Evolutionary conservation across 345 rosid species (phyloP), one percentile per base, ranked within the genome.

Genomic region (Eucalyptus dawsonii): DNA sequence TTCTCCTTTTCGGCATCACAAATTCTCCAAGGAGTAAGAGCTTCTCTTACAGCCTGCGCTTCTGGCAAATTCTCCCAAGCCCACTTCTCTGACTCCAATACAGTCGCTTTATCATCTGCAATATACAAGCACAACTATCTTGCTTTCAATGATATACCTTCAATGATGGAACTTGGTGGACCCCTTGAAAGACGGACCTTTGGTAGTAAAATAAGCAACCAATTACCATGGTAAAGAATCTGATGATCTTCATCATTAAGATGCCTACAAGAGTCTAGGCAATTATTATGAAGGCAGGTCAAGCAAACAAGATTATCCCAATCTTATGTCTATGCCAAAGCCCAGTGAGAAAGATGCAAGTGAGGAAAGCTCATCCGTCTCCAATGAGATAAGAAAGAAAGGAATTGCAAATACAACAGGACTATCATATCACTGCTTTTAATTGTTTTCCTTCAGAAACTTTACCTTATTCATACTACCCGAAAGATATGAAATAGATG

Each of bases 21-120:
- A 90, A 95, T 94, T 91, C 96, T 96, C 97, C 97, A 96, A 50
- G 99, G 99, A 94, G 96, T 94, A 72, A 96, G 95, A 90, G 97
- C 97, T 47, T 96, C 97, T 92, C 94, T 93, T 40, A 93, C 72
- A 44, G 97, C 99, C 92, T 93, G 94, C 80, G 94, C 99, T 92
- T 96, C 95, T 34, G 93, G 95, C 21, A 97, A 95, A 92, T 89
- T 91, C 88, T 96, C 98, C 94, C 93, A 96, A 34, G 98, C 96
- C 72, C 95, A 93, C 92, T 94, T 97, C 95, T 96, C 97, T 4
- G 98, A 93, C 93, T 97, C 97, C 85, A 95, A 72, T 51, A 92
- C 97, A 86, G 98, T 95, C 89, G 94, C 98, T 89, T 95, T 95
- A 72, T 97, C 99, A 89, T 97, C 98, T 95, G 80, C 80, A 67